Conservation (phyloP, 1,284 basidiomycete species). For the Lentinus polychrous region DNA sequence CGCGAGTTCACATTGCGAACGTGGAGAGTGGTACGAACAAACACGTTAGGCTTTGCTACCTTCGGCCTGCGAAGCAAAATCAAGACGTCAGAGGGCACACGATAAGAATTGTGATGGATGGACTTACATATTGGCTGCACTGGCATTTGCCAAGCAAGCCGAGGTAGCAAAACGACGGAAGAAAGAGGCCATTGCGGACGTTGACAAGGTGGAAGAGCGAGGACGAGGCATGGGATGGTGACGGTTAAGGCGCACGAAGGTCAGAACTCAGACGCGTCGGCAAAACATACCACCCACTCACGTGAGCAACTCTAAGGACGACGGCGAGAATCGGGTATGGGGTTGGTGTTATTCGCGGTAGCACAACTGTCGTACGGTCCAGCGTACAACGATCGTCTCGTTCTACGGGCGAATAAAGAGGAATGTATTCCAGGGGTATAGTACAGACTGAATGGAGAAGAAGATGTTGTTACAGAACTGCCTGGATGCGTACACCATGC, state of each 20-base stretch:
- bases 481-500: too few relatives aligned
- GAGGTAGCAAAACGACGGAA: constrained; percentile 29
- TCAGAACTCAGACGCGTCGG: background rate
- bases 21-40: constrained; percentile 25
- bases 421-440: background rate
- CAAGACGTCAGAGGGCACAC: background rate
- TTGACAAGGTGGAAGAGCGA: constrained; percentile 2
- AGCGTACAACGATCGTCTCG: too few relatives aligned
- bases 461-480: background rate
- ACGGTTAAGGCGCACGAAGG: background rate
- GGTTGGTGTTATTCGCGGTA: too few relatives aligned
- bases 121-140: constrained; percentile 19
- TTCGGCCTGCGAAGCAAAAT: constrained; percentile 1
- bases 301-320: background rate
- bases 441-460: background rate
- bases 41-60: constrained; percentile 39
- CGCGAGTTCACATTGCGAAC: background rate
- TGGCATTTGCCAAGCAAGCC: constrained; percentile 22
- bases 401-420: background rate
- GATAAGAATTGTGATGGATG: constrained; percentile 4
- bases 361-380: too few relatives aligned
- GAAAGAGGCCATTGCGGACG: constrained; percentile 26
- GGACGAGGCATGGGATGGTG: background rate
- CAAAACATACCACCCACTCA: background rate
- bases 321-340: background rate